A percentile compares a stretch with the other conserved stretches of the same genome.
Conservation (phyloP, 2,329 filamentous ascomycete genomes). For the Ophiostoma sp. region DNA sequence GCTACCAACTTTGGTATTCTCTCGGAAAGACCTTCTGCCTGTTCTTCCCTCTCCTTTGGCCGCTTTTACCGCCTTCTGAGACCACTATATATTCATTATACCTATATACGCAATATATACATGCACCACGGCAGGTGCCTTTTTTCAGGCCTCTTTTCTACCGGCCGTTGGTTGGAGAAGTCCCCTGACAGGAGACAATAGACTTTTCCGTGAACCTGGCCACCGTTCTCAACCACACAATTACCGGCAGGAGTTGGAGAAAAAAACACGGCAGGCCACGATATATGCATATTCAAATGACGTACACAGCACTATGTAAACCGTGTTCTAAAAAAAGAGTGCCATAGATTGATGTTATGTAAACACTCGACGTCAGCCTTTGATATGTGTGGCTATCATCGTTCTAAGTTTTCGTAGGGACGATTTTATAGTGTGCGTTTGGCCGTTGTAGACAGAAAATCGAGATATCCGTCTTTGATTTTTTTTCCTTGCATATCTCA, state of each 20-base stretch:
- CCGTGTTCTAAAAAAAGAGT: background rate
- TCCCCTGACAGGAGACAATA: background rate
- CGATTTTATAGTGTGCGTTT: background rate
- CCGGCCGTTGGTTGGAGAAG: background rate
- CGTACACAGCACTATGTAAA: background rate
- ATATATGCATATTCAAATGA: background rate
- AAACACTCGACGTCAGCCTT: background rate
- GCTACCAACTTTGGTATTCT: background rate
- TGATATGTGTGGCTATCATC: background rate
- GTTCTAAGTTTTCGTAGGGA: background rate
- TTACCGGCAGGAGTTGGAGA: background rate
- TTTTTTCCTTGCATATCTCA: no score
- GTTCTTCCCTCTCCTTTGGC: background rate
- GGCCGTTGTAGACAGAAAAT: background rate
- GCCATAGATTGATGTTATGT: background rate
- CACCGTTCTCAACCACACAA: background rate
- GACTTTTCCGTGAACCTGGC: conserved; percentile 1
- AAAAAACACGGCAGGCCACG: background rate
- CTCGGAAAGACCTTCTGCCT: background rate
- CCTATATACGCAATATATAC: background rate
- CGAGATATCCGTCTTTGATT: background rate
- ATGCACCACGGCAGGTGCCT: background rate
- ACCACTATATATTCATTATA: background rate
- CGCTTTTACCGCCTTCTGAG: background rate
- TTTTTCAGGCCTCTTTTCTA: background rate